Evolutionary conservation across 1,284 basidiomycete species (phyloP), one percentile per base, ranked within the genome.

Genomic region (Xerocomus nothofagi): DNA sequence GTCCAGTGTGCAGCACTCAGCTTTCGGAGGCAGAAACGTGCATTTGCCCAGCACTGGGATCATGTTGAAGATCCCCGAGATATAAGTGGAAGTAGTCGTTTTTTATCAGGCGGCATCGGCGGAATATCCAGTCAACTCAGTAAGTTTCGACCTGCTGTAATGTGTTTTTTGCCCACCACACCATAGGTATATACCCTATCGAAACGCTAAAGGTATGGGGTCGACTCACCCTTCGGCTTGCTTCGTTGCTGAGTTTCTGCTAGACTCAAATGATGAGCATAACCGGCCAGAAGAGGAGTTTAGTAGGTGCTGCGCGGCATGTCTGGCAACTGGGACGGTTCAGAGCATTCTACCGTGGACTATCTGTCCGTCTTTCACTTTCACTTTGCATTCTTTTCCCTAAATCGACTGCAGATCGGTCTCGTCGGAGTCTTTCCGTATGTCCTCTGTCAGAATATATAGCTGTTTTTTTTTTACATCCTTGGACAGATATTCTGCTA

Each of bases 191-290:
- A 70, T 92, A 92, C 69, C 91, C 91, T 3, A 84, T 93, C 61
- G 91, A 93, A 69, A 93, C 91, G 4, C 70, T 93, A 47, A 93
- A 93, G 80, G 88, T 84, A 57, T 44, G 61, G 44, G 9, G 6
- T 37, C 18, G 14, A 21, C 39, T 53, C 46, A 52, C 32, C 29
- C 47, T 41, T 30, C 44, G 27, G 15, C 23, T 23, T 39, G 5
- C 39, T 18, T 33, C 10, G 23, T 46, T 39, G 40, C 49, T 53
- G 44, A 59, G 20, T 32, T 43, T 50, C 45, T 39, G 50, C 48
- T 68, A 93, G 83, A 95, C 92, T 2, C 88, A 93, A 82, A 92
- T 97, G 85, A 96, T 96, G 84, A 93, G 89, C 67, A 86, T 80
- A 56, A 76, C 86, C 7, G 81, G 76, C 23, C 76, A 84, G 58